Evolutionary conservation across 371 early-diverging fungal species (phyloP).

Genomic region (Mortierella sp.): DNA sequence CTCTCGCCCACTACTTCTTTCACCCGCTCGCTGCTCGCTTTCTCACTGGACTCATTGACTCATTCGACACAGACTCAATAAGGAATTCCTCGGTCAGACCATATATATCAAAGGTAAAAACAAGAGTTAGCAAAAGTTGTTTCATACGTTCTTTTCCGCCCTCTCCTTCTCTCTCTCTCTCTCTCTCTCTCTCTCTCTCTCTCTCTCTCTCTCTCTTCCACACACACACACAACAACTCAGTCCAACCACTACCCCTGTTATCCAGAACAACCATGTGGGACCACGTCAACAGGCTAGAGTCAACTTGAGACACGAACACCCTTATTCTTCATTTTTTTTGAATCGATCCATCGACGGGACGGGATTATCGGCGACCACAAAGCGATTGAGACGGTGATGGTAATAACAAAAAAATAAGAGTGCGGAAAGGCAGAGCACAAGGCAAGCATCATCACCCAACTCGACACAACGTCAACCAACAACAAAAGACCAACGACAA

Average conservation of each 20-base stretch:
- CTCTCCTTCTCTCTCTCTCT: not conserved
- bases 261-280: not conserved
- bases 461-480: not conserved
- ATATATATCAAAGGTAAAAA: not conserved
- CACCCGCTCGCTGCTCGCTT: not conserved
- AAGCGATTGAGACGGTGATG: too few relatives aligned
- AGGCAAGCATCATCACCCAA: too few relatives aligned
- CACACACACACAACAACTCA: constrained; percentile 5
- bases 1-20: too few relatives aligned
- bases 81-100: not conserved
- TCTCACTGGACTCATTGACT: not conserved
- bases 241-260: not conserved
- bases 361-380: too few relatives aligned
- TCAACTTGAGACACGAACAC: too few relatives aligned
- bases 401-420: too few relatives aligned
- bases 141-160: not conserved
- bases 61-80: not conserved
- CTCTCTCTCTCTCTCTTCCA: not conserved
- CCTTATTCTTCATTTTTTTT: too few relatives aligned
- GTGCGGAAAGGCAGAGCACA: too few relatives aligned
- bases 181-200: not conserved
- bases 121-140: not conserved
- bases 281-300: too few relatives aligned
- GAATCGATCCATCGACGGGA: too few relatives aligned
- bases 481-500: not conserved